These are phyloP conservation scores for Noccaea caerulescens DNA, from an alignment of 345 rosid species.

Conservation along the genomic window DNA sequence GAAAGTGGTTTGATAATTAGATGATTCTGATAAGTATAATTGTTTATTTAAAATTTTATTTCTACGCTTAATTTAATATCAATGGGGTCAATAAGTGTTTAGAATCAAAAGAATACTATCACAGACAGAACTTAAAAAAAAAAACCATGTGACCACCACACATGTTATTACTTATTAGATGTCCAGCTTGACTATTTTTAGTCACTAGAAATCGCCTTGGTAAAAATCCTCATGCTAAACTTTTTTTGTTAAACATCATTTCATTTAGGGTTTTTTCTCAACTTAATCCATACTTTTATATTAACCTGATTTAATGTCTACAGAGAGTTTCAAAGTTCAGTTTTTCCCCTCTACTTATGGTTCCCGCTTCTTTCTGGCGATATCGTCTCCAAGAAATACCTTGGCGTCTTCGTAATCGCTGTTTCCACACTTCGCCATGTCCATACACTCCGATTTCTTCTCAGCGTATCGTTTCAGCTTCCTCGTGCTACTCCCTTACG, in stretches of 20 bases:
- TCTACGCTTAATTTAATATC: not conserved
- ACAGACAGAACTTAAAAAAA: not conserved
- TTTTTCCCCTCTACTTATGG: constrained; percentile 22
- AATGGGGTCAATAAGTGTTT: constrained; percentile 23
- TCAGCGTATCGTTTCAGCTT: constrained; percentile 17
- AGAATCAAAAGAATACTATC: constrained; percentile 21
- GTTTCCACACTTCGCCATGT: constrained; percentile 28
- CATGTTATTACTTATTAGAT: not conserved
- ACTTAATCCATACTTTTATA: too few relatives aligned
- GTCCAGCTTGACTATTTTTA: constrained; percentile 27
- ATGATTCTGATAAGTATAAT: not conserved
- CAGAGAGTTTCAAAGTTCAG: too few relatives aligned
- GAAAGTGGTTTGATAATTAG: not conserved
- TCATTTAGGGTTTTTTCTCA: not conserved
- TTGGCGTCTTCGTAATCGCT: constrained; percentile 17
- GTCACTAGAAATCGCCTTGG: not conserved
- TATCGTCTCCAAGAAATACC: constrained; percentile 32
- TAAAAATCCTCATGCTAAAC: not conserved
- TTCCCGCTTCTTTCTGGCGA: constrained; percentile 38
- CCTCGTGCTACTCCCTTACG: constrained; percentile 27
- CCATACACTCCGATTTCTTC: constrained; percentile 14
- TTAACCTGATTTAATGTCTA: too few relatives aligned
- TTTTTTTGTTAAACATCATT: too few relatives aligned
- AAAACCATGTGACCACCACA: constrained; percentile 31
- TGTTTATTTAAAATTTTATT: not conserved